Base-by-base conservation (phyloP, 2,329 filamentous ascomycete species). In the Aureobasidium sp. region DNA sequence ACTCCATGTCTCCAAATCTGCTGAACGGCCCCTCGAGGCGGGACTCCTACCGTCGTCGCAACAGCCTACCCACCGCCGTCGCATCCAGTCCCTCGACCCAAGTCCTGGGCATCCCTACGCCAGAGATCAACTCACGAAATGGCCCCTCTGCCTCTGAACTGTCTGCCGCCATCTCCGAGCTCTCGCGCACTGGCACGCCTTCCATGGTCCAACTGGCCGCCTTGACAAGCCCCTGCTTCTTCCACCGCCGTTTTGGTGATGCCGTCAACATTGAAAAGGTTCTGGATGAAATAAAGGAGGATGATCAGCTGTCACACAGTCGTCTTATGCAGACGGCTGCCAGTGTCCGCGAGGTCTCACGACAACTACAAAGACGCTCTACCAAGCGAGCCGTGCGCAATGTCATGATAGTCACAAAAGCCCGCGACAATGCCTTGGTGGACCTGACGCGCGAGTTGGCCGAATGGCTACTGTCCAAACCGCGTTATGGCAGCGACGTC, bases 361-460 rank as follows among this genome's bases (percentile, higher is more conserved):
- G 95, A 75, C 94, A 97, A 76, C 81, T 99, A 63, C 93, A 96
- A 77, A 86, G 93, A 61, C 85, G 91, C 44, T 93, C 94, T 24
- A 91, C 97, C 75, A 94, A 90, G 76, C 87, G 92, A 67, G 92
- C 92, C 12, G 92, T 99, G 50, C 86, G 85, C 70, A 97, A 91
- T 73, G 85, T 99, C 70, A 97, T 99, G 94, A 96, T 99, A 70
- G 90, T 99, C 66, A 99, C 94, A 64, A 99, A 97, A 76, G 94
- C 94, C 24, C 86, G 94, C 65, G 94, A 99, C 77, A 97, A 99
- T 71, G 86, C 90, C 68, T 82, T 99, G 17, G 93, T 99, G 37
- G 84, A 89, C 67, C 80, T 97, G 67, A 99, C 94, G 1, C 84
- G 90, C 63, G 91, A 99, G 73, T 79, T 99, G 63, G 81, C 93